Evolutionary conservation across 768 basidiomycete species (phyloP), one percentile per base, ranked within the genome.

Genomic region (Suillus hirtellus): DNA sequence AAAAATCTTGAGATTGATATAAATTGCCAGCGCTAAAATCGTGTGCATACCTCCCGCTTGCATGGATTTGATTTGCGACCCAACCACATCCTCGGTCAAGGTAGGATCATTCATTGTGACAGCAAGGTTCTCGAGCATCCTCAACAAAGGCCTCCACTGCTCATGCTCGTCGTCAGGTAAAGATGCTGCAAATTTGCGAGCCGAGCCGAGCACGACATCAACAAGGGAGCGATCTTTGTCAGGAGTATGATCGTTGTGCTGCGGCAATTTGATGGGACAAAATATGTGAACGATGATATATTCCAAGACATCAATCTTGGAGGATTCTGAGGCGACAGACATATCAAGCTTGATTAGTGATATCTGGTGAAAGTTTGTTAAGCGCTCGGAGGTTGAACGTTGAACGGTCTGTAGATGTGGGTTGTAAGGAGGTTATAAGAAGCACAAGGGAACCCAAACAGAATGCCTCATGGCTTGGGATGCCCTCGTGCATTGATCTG

Each of bases 221-320:
- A 70, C 69, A 1, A 80, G 64, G 1, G 65, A 64, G 37, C 68
- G 66, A 7, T 78, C 73, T 7, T 67, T 63, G 4, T 67, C 34
- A 1, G 53, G 63, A 0, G 35, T 50, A 12, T 65, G 43, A 59
- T 80, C 78, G 15, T 74, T 70, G 21, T 68, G 24, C 55, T 79
- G 58, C 43, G 44, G 66, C 12, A 50, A 54, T 60, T 43, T 58
- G 34, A 58, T 56, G 37, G 53, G 70, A 52, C 60, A 71, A 49
- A 65, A 65, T 14, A 65, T 47, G 19, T 65, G 64, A 7, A 27
- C 60, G 42, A 62, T 62, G 1, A 62, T 62, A 34, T 62, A 62
- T 21, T 62, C 31, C 54, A 62, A 60, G 31, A 15, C 59, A 60
- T 15, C n/a, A 27, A 9, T 10, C 11, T 42, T 4, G 24, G 24